Conservation (phyloP, 2,329 filamentous ascomycete genomes). For the Harringtonia aguacate region DNA sequence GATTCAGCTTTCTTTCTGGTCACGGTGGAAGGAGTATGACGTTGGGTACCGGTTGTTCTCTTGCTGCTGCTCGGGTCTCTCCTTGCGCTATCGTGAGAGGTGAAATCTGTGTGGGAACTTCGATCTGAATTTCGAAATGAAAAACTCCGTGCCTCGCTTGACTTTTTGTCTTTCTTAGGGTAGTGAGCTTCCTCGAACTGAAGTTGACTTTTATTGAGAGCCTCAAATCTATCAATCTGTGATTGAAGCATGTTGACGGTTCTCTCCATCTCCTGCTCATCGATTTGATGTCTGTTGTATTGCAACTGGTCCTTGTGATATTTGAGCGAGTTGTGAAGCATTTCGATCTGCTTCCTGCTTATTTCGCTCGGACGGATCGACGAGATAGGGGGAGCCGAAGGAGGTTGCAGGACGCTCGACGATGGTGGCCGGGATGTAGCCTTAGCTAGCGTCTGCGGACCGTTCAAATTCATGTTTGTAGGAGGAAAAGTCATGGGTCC, state of each 20-base stretch:
- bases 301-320: constrained; percentile 47
- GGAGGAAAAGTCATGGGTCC: not conserved
- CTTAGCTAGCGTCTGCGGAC: not conserved
- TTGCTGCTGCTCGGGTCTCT: constrained; percentile 4
- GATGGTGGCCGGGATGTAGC: not conserved
- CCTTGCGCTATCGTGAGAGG: not conserved
- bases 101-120: not conserved
- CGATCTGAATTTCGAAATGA: not conserved
- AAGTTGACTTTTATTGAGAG: constrained; percentile 31
- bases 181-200: constrained; percentile 33
- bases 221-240: constrained; percentile 32
- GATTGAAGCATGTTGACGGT: constrained; percentile 30
- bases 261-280: constrained; percentile 39
- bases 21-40: constrained; percentile 7
- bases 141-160: constrained; percentile 14
- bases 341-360: constrained; percentile 45
- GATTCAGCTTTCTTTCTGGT: constrained; percentile 11
- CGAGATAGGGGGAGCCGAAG: constrained; percentile 35
- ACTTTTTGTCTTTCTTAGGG: constrained; percentile 17
- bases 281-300: constrained; percentile 53
- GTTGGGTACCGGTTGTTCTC: constrained; percentile 10
- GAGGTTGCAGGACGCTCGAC: constrained; percentile 14
- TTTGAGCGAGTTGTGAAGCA: constrained; percentile 40
- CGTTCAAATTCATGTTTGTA: not conserved
- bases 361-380: constrained; percentile 52